Percentiles rank a stretch among this genome's conserved stretches.
Evolutionary conservation across 257 asterid species (phyloP).

Genomic region (Eustoma russellianum): DNA sequence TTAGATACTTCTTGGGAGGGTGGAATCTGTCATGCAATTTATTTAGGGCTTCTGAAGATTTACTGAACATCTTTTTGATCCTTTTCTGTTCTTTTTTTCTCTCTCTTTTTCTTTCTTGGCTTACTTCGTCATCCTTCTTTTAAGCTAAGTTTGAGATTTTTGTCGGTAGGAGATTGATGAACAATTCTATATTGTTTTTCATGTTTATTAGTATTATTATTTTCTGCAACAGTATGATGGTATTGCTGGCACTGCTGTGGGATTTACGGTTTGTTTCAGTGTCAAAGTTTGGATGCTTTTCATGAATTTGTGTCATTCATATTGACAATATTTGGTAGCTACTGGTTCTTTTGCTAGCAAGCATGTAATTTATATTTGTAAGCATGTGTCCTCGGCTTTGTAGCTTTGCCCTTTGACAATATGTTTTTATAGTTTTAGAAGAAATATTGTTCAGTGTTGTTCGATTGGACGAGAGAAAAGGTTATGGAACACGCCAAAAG

Average conservation of each 20-base stretch:
- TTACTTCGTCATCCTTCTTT: neutral
- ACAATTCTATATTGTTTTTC: constrained; percentile 1
- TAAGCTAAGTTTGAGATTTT: neutral
- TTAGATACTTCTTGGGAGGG: constrained; percentile 1
- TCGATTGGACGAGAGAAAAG: no score
- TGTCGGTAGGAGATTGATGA: neutral
- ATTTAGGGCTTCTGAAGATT: neutral
- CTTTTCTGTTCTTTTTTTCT: neutral
- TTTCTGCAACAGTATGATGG: no score
- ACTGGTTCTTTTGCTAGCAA: neutral
- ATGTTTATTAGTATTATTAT: neutral
- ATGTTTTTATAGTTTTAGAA: no score
- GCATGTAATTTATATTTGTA: no score
- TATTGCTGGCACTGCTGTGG: neutral
- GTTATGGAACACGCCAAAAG: no score
- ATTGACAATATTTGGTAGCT: neutral
- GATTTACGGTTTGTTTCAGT: neutral
- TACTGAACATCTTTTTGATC: neutral
- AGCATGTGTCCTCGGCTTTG: no score
- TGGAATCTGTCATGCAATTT: constrained; percentile 10
- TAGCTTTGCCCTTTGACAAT: no score
- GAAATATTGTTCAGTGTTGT: no score
- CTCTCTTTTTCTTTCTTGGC: neutral
- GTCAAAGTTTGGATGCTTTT: neutral
- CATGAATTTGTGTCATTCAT: neutral